Evolutionary conservation across 148 eudicot species (phyloP).

Genomic region (Oxyria digyna): DNA sequence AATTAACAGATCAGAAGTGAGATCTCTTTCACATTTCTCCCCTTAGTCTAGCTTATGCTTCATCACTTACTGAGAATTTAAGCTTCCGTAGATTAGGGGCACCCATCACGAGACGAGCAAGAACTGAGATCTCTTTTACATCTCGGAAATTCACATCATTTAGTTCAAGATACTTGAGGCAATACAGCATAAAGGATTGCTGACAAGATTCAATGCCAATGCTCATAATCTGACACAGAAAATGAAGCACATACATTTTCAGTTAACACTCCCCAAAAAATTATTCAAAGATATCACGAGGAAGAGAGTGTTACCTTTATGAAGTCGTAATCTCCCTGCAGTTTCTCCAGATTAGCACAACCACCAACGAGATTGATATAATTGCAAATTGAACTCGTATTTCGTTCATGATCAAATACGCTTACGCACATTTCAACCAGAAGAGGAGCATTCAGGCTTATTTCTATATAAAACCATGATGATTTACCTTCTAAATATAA

Average conservation of each 20-base stretch:
- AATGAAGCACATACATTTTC: not conserved
- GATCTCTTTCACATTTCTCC: no score
- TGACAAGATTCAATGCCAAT: conserved; percentile 48
- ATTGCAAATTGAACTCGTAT: conserved; percentile 44
- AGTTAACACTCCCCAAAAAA: not conserved
- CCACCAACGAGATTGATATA: conserved; percentile 54
- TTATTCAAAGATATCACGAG: not conserved
- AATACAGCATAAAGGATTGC: conserved; percentile 23
- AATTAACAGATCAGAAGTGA: no score
- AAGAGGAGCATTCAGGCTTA: conserved; percentile 39
- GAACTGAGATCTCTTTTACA: conserved; percentile 56
- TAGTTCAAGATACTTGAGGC: conserved; percentile 46
- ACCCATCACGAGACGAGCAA: conserved; percentile 61
- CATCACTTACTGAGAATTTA: conserved; percentile 60
- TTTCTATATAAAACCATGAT: conserved; percentile 52
- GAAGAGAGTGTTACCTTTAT: conserved; percentile 36
- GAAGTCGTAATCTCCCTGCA: conserved; percentile 50
- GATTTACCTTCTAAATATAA: no score
- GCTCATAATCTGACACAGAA: conserved; percentile 49
- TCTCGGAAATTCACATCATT: conserved; percentile 79
- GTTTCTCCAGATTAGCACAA: conserved; percentile 45
- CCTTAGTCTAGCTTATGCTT: no score
- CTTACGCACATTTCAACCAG: conserved; percentile 40
- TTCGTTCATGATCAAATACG: no score
- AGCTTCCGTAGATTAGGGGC: no score